These are phyloP conservation scores for Lentinula sp. DNA, from an alignment of 768 basidiomycete genomes.

Conservation along the genomic window DNA sequence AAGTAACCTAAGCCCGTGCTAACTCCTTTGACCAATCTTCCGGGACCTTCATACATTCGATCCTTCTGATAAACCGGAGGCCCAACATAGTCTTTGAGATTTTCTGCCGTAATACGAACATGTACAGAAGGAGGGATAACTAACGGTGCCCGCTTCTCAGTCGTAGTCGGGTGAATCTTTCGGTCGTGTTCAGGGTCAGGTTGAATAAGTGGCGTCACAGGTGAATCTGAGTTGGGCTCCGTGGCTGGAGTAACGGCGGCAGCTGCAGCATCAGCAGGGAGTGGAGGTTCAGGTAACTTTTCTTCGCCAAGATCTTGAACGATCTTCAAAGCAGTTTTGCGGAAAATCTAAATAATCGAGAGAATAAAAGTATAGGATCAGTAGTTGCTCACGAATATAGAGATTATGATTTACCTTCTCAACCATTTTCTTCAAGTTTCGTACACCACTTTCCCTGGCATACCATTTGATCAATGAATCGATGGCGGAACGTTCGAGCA, in stretches of 20 bases:
- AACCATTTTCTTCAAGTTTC: slow-evolving; percentile 97
- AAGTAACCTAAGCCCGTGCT: slow-evolving; percentile 93
- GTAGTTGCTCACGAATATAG: neutral
- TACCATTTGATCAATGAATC: slow-evolving; percentile 94
- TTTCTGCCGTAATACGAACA: slow-evolving; percentile 78
- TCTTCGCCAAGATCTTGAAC: slow-evolving; percentile 89
- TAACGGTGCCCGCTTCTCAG: slow-evolving; percentile 73
- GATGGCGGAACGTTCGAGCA: slow-evolving; percentile 69
- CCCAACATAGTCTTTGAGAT: slow-evolving; percentile 94
- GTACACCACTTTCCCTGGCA: slow-evolving; percentile 93
- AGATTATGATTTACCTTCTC: slow-evolving; percentile 67
- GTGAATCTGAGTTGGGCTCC: slow-evolving; percentile 14
- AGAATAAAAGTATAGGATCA: neutral
- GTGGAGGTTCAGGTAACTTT: slow-evolving; percentile 64
- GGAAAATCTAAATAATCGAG: slow-evolving; percentile 64
- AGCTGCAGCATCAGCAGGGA: slow-evolving; percentile 12
- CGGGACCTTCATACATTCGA: slow-evolving; percentile 56
- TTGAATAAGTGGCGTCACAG: slow-evolving; percentile 11
- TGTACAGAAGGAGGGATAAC: slow-evolving; percentile 73
- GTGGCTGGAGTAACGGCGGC: slow-evolving; percentile 7
- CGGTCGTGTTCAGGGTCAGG: slow-evolving; percentile 23
- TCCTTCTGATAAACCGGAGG: slow-evolving; percentile 95
- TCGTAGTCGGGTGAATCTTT: slow-evolving; percentile 53
- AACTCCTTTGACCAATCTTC: slow-evolving; percentile 53
- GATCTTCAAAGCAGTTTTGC: slow-evolving; percentile 91